Evolutionary conservation across 345 rosid species (phyloP), one percentile per base, ranked within the genome.

Genomic region (Citrus unshiu): DNA sequence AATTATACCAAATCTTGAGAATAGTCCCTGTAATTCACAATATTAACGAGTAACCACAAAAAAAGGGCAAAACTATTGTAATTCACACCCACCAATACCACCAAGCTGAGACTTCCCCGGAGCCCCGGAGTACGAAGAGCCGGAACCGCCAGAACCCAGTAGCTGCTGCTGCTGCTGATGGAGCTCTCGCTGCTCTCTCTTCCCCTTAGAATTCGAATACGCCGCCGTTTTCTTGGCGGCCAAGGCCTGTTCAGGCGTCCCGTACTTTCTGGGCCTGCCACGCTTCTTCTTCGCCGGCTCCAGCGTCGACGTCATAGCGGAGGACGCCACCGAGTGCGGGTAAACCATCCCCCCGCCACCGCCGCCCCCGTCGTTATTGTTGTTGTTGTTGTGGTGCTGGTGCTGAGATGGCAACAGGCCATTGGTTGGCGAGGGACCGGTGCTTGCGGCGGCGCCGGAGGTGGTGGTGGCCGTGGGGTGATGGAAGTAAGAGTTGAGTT

Each of bases 201-300:
- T 78, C 70, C 85, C 90, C 80, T 85, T 86, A 2, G 87, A 84
- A 75, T 80, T 82, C 0, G 87, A 84, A 63, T 89, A 85, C 34
- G 92, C 81, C 3, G 95, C 93, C 82, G 91, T 83, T 82, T 89
- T 93, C 91, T 89, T 95, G 12, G 98, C 99, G 3, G 97, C 97
- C 73, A 92, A 63, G 64, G 97, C 99, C 76, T 89, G 95, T 60
- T 95, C 98, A 19, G 94, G 98, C 25, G 99, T 96, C 2, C 90
- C 98, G 74, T 96, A 94, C 95, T 96, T 96, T 86, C 99, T 85
- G 9, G 98, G 99, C 60, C 99, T 82, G 4, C 99, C 99, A 29
- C 99, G 85, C 92, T 90, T 96, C 87, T 95, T 85, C 88, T 84
- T 89, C 4, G 91, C 83, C 0, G 91, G 84, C 81, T 91, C 95